Base-by-base conservation (phyloP, 495 filamentous ascomycete genomes). In the Amniculicola lignicola region DNA sequence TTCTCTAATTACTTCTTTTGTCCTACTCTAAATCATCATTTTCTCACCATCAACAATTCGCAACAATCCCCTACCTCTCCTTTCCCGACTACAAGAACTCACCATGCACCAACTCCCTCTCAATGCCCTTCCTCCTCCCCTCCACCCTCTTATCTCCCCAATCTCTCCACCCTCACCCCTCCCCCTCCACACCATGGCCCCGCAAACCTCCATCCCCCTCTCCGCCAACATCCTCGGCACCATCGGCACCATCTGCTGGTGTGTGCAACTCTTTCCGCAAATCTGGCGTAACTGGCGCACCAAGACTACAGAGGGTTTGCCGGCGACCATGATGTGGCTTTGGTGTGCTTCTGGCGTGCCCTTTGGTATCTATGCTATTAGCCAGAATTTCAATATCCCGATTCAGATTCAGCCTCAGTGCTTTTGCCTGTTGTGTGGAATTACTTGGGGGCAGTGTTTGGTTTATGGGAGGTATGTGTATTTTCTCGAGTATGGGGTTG, bases 351-450 rank as follows among this genome's bases (percentile, higher is more conserved):
- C 29, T 9, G 53, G 31, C 2, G 42, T 56, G 14, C 53, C 53
- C 3, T 56, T 56, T 22, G 35, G 53, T 12, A 18, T 33, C 3
- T 56, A 56, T 24, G 53, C 53, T 1, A 41, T 56, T 2, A 35
- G 18, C 3, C 54, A 89, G 74, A 72, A 82, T 53, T 86, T 89
- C 70, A 89, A 89, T 64, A 77, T 88, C 31, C 83, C 86, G 0
- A 66, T 90, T 10, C 85, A 88, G 50, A 75, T 88, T 6, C 87
- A 90, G 69, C 84, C 87, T 5, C 85, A 89, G 63, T 71, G 79
- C 2, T 88, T 90, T 58, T 77, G 81, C 56, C 65, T 73, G 5
- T 76, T 89, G 12, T 80, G 82, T 28, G 70, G 87, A 2, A 67
- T 88, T 5, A 78, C 76, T 41, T 90, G 83, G 84, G 77, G 71